These are phyloP conservation scores for Gastrolobium bilobum DNA, from an alignment of 306 rosid genomes.

Conservation along the genomic window DNA sequence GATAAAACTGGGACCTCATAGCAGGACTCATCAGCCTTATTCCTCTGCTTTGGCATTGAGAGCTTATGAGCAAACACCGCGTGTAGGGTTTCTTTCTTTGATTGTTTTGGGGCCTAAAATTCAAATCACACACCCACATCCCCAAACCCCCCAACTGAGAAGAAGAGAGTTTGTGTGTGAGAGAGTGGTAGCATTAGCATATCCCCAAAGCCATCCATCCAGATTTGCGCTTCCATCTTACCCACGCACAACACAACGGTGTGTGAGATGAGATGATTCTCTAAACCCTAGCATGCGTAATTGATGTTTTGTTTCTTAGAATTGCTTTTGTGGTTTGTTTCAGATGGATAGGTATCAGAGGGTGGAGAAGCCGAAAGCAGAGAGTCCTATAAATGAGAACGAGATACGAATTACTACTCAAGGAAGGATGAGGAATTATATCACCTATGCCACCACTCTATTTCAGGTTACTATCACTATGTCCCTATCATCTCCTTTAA, in stretches of 20 bases:
- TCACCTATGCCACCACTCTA: slow-evolving; percentile 91
- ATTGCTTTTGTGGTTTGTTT: not conserved
- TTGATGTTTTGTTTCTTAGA: not conserved
- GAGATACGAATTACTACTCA: slow-evolving; percentile 93
- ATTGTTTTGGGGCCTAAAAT: slow-evolving; percentile 27
- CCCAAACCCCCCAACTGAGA: not conserved
- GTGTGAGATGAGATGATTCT: not conserved
- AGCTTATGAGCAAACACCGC: too few species aligned
- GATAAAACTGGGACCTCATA: slow-evolving; percentile 59
- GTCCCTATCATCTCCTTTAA: not conserved
- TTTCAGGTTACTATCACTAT: slow-evolving; percentile 60
- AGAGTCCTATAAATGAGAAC: slow-evolving; percentile 77
- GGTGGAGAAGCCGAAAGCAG: slow-evolving; percentile 84
- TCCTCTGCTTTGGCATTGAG: slow-evolving; percentile 33
- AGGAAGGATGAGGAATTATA: slow-evolving; percentile 88
- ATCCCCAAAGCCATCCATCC: not conserved
- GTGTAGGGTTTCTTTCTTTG: too few species aligned
- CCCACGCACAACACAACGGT: slow-evolving; percentile 37
- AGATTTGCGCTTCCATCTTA: slow-evolving; percentile 26
- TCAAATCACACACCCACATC: slow-evolving; percentile 34
- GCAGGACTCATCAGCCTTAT: slow-evolving; percentile 60
- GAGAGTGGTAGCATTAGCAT: not conserved
- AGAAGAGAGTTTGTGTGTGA: not conserved
- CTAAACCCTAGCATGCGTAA: slow-evolving; percentile 49
- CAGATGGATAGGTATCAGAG: slow-evolving; percentile 93